A percentile compares a stretch with the other conserved stretches of the same genome.
Evolutionary conservation across 2,329 filamentous ascomycete genomes (phyloP).

Genomic region (Seiridium unicorne): DNA sequence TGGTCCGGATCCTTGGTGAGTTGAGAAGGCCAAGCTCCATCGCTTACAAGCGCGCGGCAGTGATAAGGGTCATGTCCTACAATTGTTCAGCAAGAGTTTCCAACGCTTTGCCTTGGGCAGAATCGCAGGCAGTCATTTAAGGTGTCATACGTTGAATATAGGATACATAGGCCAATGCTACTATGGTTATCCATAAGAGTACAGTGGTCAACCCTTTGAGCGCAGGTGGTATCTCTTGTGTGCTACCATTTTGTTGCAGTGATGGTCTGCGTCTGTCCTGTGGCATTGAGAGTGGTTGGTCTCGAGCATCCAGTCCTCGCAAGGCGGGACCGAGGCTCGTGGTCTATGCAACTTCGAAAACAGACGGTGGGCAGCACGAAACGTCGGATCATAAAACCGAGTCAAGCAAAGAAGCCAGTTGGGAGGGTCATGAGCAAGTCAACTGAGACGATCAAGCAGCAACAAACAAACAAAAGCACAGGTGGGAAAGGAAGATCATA

Average conservation of each 20-base stretch:
- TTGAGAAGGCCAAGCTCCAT: constrained; percentile 22
- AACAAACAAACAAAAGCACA: background rate
- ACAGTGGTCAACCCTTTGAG: too few relatives aligned
- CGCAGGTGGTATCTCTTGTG: too few relatives aligned
- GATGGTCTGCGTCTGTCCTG: background rate
- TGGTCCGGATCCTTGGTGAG: constrained; percentile 1
- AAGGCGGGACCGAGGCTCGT: background rate
- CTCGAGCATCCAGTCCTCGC: background rate
- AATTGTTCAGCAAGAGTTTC: background rate
- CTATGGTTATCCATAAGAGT: background rate
- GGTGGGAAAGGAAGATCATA: too few relatives aligned
- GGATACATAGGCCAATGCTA: too few relatives aligned
- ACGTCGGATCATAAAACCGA: too few relatives aligned
- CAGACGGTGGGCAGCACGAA: too few relatives aligned
- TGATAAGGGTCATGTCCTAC: constrained; percentile 17
- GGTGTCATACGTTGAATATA: too few relatives aligned
- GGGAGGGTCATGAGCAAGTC: too few relatives aligned
- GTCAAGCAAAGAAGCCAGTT: too few relatives aligned
- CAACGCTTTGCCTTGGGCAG: too few relatives aligned
- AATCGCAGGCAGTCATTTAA: too few relatives aligned
- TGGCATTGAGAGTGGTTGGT: background rate
- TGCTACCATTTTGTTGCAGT: background rate
- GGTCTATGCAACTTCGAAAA: too few relatives aligned
- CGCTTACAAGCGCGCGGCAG: constrained; percentile 23
- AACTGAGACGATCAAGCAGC: background rate